Conservation (phyloP, 345 rosid species). For the Noccaea caerulescens region DNA sequence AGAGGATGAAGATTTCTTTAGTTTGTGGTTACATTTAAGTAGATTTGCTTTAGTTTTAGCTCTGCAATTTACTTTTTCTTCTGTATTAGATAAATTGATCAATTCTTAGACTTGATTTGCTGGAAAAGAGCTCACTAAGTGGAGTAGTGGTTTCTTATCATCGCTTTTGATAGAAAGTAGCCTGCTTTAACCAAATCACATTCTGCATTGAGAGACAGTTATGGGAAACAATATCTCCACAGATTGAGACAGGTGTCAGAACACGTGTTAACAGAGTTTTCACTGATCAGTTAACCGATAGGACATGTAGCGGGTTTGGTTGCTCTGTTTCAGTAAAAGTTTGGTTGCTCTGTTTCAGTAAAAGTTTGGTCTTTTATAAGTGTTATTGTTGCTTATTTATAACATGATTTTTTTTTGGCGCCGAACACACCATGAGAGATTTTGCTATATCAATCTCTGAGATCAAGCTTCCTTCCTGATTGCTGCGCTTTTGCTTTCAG, state of each 20-base stretch:
- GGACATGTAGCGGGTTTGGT: conserved; percentile 15
- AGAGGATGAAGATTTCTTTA: not conserved
- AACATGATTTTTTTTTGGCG: not conserved
- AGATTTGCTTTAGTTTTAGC: not conserved
- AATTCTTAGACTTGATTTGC: not conserved
- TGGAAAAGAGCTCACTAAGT: conserved; percentile 11
- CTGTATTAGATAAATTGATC: not conserved
- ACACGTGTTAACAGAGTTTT: conserved; percentile 25
- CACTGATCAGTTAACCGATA: not conserved
- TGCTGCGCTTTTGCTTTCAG: no score
- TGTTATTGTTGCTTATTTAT: conserved; percentile 4
- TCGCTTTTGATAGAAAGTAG: not conserved
- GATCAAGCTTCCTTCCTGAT: no score
- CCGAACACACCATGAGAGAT: no score
- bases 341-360: conserved; percentile 28
- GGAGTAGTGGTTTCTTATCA: conserved; percentile 26
- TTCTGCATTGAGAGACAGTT: not conserved
- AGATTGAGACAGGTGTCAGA: conserved; percentile 20
- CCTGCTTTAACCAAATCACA: not conserved
- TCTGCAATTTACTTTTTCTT: not conserved
- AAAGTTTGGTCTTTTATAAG: conserved; percentile 5
- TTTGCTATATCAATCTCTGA: no score
- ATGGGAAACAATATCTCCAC: not conserved
- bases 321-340: conserved; percentile 21
- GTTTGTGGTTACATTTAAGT: not conserved